A percentile compares a stretch with the other conserved stretches of the same genome.
Conservation (phyloP, 202 grass and related monocot species). For the Sporobolus alterniflorus region DNA sequence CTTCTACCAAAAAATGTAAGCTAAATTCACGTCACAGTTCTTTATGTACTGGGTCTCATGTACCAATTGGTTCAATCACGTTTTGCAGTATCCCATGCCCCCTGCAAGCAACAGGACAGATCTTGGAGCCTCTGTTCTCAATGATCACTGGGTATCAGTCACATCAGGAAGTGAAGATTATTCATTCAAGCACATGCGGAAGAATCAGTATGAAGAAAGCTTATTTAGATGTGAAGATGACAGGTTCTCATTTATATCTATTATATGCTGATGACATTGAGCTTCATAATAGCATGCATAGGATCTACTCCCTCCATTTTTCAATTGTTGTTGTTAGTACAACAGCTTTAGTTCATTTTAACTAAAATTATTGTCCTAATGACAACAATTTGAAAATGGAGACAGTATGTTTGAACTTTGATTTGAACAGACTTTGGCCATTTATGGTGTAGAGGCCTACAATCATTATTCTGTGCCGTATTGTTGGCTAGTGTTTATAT, state of each 20-base stretch:
- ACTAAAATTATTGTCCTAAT: too few relatives aligned
- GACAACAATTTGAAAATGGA: too few relatives aligned
- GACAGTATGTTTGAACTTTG: slow-evolving; percentile 14
- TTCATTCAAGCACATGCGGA: slow-evolving; percentile 98
- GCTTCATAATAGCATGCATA: not conserved
- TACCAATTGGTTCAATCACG: slow-evolving; percentile 23
- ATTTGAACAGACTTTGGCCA: slow-evolving; percentile 4
- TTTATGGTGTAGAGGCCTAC: too few relatives aligned
- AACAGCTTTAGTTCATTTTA: too few relatives aligned
- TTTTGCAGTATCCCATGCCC: slow-evolving; percentile 81
- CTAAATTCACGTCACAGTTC: not conserved
- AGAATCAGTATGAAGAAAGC: slow-evolving; percentile 98
- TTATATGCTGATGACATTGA: slow-evolving; percentile 5
- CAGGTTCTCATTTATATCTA: slow-evolving; percentile 55
- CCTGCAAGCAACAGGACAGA: slow-evolving; percentile 80
- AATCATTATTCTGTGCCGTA: too few relatives aligned
- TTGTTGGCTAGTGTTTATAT: too few relatives aligned
- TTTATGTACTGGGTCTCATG: slow-evolving; percentile 14
- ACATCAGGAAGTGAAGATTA: slow-evolving; percentile 99
- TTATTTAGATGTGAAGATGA: slow-evolving; percentile 98
- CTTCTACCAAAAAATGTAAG: slow-evolving; percentile 95
- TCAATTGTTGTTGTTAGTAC: too few relatives aligned
- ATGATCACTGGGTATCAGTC: slow-evolving; percentile 94
- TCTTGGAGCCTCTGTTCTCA: slow-evolving; percentile 77
- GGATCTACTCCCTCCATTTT: too few relatives aligned